Percentiles rank a stretch among this genome's conserved stretches.
Evolutionary conservation across 169 alveolate genomes (phyloP).

Genomic region (Perkinsus olseni): DNA sequence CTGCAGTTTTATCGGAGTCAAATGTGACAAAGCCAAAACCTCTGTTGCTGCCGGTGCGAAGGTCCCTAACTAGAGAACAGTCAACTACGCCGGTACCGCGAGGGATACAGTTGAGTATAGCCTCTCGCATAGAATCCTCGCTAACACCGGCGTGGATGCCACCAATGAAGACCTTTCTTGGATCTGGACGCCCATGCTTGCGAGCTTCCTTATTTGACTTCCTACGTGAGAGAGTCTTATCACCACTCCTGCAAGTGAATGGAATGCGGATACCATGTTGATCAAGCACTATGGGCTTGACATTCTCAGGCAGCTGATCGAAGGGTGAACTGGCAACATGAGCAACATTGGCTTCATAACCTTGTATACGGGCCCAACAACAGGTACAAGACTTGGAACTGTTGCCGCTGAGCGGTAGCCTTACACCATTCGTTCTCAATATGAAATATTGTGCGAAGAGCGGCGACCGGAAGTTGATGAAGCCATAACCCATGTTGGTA

Average conservation of each 20-base stretch:
- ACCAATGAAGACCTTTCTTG: neutral
- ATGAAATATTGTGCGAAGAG: neutral
- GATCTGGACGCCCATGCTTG: neutral
- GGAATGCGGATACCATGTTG: neutral
- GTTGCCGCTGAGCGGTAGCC: neutral
- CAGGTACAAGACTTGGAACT: neutral
- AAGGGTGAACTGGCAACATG: neutral
- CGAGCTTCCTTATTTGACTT: neutral
- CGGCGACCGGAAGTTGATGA: neutral
- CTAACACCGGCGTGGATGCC: neutral
- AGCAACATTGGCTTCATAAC: neutral
- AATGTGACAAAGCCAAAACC: neutral
- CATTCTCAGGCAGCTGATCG: neutral
- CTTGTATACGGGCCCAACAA: neutral
- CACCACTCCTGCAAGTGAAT: neutral
- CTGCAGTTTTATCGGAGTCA: neutral
- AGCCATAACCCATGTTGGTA: neutral
- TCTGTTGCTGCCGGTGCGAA: neutral
- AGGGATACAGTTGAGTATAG: neutral
- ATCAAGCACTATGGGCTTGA: neutral
- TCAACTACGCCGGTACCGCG: neutral
- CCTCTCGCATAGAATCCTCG: neutral
- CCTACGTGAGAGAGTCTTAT: neutral
- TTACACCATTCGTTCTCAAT: neutral
- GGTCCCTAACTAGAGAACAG: neutral